These are phyloP conservation scores for Colletotrichum spinosum DNA, from an alignment of 2,329 filamentous ascomycete genomes.

Conservation along the genomic window DNA sequence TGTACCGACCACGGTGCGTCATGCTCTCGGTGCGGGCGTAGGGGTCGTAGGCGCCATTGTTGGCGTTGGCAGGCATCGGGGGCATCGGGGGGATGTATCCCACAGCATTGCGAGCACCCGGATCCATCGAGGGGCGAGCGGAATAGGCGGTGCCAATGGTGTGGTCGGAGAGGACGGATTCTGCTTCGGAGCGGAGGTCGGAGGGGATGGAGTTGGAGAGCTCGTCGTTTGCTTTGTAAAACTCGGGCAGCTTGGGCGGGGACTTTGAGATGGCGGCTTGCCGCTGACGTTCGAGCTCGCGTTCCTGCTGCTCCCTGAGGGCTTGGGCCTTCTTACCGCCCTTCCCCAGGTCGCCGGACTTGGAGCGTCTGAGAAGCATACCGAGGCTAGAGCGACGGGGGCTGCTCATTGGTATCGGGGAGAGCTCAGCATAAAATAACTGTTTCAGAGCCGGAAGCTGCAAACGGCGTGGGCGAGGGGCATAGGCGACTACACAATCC, in stretches of 20 bases:
- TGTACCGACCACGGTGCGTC: constrained; percentile 95
- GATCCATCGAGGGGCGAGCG: constrained; percentile 66
- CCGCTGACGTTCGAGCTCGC: constrained; percentile 62
- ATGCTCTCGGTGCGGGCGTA: constrained; percentile 92
- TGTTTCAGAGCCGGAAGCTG: constrained; percentile 33
- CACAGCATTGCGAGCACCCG: constrained; percentile 51
- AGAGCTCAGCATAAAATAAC: constrained; percentile 32
- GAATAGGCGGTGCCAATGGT: constrained; percentile 48
- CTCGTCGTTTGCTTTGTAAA: constrained; percentile 60
- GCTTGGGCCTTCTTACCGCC: constrained; percentile 70
- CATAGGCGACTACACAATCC: constrained; percentile 16
- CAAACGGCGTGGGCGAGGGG: constrained; percentile 20
- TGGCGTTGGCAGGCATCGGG: constrained; percentile 64
- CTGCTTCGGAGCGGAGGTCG: constrained; percentile 72
- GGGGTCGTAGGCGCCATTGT: constrained; percentile 75
- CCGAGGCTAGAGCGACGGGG: constrained; percentile 60
- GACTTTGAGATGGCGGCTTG: constrained; percentile 58
- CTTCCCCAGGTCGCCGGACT: constrained; percentile 73
- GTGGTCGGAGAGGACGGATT: constrained; percentile 67
- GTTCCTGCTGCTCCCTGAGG: constrained; percentile 53
- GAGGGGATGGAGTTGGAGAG: constrained; percentile 57
- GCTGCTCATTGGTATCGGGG: constrained; percentile 47
- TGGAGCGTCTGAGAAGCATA: constrained; percentile 75
- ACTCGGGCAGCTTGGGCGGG: constrained; percentile 64
- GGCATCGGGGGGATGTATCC: constrained; percentile 60